Base-by-base conservation (phyloP, 176 grass and related monocot species). In the Triticum aestivum region DNA sequence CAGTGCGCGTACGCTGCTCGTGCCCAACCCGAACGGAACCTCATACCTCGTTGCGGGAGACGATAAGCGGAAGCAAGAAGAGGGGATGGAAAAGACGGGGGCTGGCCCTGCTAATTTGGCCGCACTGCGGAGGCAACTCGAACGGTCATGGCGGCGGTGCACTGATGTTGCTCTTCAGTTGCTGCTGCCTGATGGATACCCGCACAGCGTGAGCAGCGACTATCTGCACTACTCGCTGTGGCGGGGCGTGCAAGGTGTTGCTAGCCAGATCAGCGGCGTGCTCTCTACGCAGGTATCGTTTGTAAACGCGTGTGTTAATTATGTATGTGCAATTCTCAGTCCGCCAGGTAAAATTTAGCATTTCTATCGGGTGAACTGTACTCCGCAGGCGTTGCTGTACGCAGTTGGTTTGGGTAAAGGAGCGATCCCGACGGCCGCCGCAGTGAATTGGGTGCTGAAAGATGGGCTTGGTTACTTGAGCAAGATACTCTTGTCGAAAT, bases 381-480 rank as follows among this genome's bases (percentile, higher is more conserved):
- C 27, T 83, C 18, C n/a, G 59, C 83, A 98, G 93, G 91, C 96
- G 14, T 89, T 98, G 73, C 71, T 98, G 18, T 96, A 94, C 81
- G 96, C 96, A 1, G 86, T 98, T 83, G 96, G 96, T 59, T 79
- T 98, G 65, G 96, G 96, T 34, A 95, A 94, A 91, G 96, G 96
- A 17, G 90, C 91, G 2, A 98, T 98, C 69, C 93, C 93, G 1
- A 94, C 90, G 20, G 93, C 96, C 13, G 96, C 96, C 2, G 93
- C 93, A 0, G 87, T 98, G 71, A 98, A 96, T 84, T 98, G 93
- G 93, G 93, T 98, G 8, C 88, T 98, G 27, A 98, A 98, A 66
- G 93, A 98, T 74, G 96, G 96, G 26, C 88, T 98, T 1, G 93
- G 93, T 21, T 98, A 96, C 88, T 75, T 98, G 15, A 96, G 93